A percentile compares a stretch with the other conserved stretches of the same genome.
phyloP scores from a whole-genome alignment of 148 eudicot genomes.

The Vaccinium corymbosum region DNA sequence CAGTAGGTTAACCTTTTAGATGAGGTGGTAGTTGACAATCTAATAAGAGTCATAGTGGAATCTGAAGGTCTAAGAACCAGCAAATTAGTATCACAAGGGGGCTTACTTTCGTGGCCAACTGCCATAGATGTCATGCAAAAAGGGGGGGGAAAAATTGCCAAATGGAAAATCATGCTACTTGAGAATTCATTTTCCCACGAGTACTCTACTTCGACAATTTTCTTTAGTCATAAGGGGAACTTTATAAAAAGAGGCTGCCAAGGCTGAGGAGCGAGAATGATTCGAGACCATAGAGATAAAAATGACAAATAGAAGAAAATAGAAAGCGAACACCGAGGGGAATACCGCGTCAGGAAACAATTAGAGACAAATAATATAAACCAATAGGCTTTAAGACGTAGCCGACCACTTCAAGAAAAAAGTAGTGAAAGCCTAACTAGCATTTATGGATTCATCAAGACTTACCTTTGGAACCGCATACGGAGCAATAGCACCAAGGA shows the following conservation, averaged over 20 bases:
- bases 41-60: neutral
- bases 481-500: slow-evolving; percentile 72
- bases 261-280: neutral
- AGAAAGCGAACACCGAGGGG: neutral
- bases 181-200: neutral
- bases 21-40: no score
- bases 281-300: neutral
- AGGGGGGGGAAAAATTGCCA: no score
- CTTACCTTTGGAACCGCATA: slow-evolving; percentile 90
- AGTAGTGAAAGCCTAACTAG: neutral
- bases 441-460: slow-evolving; percentile 12
- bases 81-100: neutral
- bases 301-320: neutral
- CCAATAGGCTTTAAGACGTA: neutral
- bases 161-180: neutral
- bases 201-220: neutral
- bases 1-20: no score
- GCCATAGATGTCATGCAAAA: neutral
- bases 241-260: neutral
- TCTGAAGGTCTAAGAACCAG: neutral
- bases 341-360: neutral
- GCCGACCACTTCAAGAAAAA: neutral
- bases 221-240: neutral
- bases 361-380: neutral
- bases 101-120: neutral